Evolutionary conservation across 768 basidiomycete genomes (phyloP).

Genomic region (Termitomyces eurrhizus): DNA sequence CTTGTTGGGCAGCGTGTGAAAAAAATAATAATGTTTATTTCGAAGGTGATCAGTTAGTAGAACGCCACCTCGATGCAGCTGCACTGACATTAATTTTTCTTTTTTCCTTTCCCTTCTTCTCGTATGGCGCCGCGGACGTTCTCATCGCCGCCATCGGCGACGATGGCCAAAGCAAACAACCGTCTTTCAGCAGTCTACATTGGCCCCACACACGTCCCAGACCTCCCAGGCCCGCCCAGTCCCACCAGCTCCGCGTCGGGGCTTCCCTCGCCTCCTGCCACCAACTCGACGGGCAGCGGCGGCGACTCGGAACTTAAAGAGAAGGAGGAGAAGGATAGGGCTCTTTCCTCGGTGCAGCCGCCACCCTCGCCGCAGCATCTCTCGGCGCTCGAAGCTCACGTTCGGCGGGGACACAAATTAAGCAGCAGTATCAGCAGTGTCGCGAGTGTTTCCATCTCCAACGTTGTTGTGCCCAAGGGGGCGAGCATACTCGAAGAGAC

Average conservation of each 20-base stretch:
- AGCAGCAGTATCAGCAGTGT: constrained; percentile 15
- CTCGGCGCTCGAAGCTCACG: constrained; percentile 23
- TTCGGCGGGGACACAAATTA: not conserved
- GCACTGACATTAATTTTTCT: not conserved
- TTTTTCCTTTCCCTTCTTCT: not conserved
- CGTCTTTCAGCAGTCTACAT: constrained; percentile 42
- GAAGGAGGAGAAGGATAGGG: constrained; percentile 7
- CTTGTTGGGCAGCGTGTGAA: not conserved
- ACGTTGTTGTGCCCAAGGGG: not conserved
- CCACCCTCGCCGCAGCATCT: not conserved
- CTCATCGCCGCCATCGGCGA: constrained; percentile 12
- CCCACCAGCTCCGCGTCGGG: constrained; percentile 55
- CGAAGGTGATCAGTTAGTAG: not conserved
- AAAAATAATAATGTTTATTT: not conserved
- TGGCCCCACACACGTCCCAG: constrained; percentile 48
- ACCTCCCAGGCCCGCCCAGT: constrained; percentile 70
- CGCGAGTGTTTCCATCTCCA: constrained; percentile 8
- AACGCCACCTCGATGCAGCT: not conserved
- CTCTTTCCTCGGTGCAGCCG: constrained; percentile 1
- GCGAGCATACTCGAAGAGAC: constrained; percentile 51
- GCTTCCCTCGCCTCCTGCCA: constrained; percentile 79
- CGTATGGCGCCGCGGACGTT: constrained; percentile 36
- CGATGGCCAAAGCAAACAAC: constrained; percentile 26
- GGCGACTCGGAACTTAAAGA: constrained; percentile 8
- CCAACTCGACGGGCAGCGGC: constrained; percentile 77